Conservation (phyloP, 371 early-diverging fungal species). For the Chytridiales sp. region DNA sequence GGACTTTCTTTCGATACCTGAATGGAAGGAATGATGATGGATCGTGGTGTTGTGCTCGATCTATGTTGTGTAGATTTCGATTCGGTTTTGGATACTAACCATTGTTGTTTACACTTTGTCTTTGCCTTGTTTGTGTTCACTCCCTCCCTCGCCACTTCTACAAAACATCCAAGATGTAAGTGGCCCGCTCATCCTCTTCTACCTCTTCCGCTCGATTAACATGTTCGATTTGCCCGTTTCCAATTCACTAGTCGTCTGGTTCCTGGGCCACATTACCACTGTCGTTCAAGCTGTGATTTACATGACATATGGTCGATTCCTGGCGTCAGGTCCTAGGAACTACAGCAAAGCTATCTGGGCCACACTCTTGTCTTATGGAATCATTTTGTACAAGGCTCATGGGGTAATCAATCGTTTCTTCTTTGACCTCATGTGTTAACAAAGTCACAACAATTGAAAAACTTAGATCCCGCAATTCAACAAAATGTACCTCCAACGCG, state of each 20-base stretch:
- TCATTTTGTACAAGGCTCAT: conserved; percentile 84
- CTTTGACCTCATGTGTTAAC: background rate
- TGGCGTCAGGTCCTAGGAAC: conserved; percentile 31
- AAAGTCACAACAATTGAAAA: background rate
- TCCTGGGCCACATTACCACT: conserved; percentile 46
- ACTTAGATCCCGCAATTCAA: conserved; percentile 62
- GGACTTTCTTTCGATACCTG: too few relatives aligned
- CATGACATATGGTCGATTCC: background rate
- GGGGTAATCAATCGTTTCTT: conserved; percentile 52
- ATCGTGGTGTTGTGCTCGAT: too few relatives aligned
- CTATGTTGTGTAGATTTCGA: too few relatives aligned
- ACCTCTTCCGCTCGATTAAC: too few relatives aligned
- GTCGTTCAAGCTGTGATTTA: background rate
- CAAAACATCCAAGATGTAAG: too few relatives aligned
- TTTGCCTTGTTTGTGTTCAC: too few relatives aligned
- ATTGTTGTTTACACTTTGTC: too few relatives aligned
- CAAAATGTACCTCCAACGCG: conserved; percentile 61
- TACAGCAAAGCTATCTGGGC: conserved; percentile 70
- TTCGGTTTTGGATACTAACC: too few relatives aligned
- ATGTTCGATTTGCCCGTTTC: too few relatives aligned
- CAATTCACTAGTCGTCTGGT: conserved; percentile 49
- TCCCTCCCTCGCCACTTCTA: too few relatives aligned
- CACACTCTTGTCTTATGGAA: conserved; percentile 75
- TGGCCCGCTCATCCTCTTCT: too few relatives aligned
- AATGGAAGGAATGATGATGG: too few relatives aligned